A percentile compares a stretch with the other conserved stretches of the same genome.
These are phyloP conservation scores for Trifolium subterraneum DNA, from an alignment of 306 rosid species.

Conservation along the genomic window DNA sequence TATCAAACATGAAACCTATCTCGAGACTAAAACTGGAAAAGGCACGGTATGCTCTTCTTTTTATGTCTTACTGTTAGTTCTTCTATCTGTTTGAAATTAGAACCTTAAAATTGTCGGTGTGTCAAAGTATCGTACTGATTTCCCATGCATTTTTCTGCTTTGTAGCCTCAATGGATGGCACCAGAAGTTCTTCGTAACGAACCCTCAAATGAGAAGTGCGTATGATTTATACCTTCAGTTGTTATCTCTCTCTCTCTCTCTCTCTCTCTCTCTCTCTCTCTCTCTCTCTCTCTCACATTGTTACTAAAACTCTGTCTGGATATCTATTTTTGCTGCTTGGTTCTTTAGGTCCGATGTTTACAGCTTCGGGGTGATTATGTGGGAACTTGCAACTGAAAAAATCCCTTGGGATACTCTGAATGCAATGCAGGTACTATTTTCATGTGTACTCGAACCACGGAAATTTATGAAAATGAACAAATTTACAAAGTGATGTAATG, in stretches of 20 bases:
- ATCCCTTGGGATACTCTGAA: conserved; percentile 98
- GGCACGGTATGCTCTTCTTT: conserved; percentile 52
- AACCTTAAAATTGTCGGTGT: conserved; percentile 8
- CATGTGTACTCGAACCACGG: conserved; percentile 10
- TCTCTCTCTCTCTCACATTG: neutral
- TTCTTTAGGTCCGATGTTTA: conserved; percentile 94
- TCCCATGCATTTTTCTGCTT: conserved; percentile 15
- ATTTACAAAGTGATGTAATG: neutral
- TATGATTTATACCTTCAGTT: conserved; percentile 29
- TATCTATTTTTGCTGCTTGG: conserved; percentile 31
- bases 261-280: neutral
- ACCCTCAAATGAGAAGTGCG: conserved; percentile 62
- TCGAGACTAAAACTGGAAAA: conserved; percentile 48
- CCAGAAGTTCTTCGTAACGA: conserved; percentile 61
- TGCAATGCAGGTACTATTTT: conserved; percentile 86
- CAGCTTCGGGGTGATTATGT: conserved; percentile 95
- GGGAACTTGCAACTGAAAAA: conserved; percentile 97
- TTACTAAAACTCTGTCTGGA: neutral
- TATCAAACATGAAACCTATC: conserved; percentile 53
- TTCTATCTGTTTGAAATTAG: conserved; percentile 34
- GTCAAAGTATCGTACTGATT: conserved; percentile 39
- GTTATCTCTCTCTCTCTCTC: too few relatives aligned
- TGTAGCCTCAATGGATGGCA: conserved; percentile 66
- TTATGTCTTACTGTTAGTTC: conserved; percentile 11
- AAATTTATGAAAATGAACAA: too few relatives aligned